Percentiles rank a stretch among this genome's conserved stretches.
These are phyloP conservation scores for Yarrowia sp. DNA, from an alignment of 805 yeast species.

Conservation along the genomic window DNA sequence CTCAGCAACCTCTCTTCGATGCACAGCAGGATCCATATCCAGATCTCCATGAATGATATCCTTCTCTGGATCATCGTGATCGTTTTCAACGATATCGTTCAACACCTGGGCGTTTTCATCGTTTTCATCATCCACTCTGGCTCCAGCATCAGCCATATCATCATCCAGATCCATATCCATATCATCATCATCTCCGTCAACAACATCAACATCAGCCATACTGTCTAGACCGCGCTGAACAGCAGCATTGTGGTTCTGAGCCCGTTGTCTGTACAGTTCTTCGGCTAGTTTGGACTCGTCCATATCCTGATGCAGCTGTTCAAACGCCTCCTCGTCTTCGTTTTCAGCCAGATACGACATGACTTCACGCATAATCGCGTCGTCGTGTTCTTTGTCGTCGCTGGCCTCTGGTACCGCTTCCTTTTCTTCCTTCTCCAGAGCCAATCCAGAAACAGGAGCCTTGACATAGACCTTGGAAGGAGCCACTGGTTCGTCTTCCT, in stretches of 20 bases:
- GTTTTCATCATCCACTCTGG: background rate
- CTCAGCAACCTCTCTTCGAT: constrained; percentile 48
- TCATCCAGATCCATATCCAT: background rate
- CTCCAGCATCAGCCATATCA: constrained; percentile 3
- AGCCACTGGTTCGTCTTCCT: background rate
- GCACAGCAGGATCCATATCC: constrained; percentile 38
- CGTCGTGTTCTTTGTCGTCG: background rate
- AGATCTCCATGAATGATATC: constrained; percentile 26
- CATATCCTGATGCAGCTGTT: constrained; percentile 16
- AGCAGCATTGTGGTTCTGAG: constrained; percentile 14
- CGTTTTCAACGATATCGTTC: constrained; percentile 31
- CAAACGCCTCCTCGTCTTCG: constrained; percentile 12
- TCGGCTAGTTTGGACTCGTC: constrained; percentile 15
- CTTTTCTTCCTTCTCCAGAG: background rate
- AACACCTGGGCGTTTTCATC: constrained; percentile 27
- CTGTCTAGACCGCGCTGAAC: background rate
- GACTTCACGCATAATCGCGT: constrained; percentile 11
- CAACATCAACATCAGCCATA: constrained; percentile 8
- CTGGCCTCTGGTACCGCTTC: background rate
- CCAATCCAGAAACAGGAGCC: background rate
- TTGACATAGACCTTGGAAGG: background rate
- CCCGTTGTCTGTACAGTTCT: constrained; percentile 4
- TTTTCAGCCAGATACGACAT: constrained; percentile 15
- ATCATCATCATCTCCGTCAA: background rate
- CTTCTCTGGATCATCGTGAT: constrained; percentile 29